Base-by-base conservation (phyloP, 768 basidiomycete genomes). In the Nidularia pulvinata region DNA sequence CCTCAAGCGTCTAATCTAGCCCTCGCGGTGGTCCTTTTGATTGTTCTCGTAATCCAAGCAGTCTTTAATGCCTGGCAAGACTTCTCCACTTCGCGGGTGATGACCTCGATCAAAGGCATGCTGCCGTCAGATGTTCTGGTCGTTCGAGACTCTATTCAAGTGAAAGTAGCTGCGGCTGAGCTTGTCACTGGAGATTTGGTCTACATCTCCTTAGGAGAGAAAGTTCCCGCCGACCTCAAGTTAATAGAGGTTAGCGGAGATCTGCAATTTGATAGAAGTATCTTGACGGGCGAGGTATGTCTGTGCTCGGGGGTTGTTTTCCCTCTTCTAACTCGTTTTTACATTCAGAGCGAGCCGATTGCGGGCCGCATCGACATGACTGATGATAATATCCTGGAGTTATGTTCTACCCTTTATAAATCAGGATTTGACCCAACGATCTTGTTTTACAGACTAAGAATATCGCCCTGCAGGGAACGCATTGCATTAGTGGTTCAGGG, bases 101-200 rank as follows among this genome's bases (percentile, higher is more conserved):
- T 86, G 82, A 71, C 78, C 1, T 84, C 83, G 5, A 86, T 86
- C 59, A 80, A 83, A 60, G 79, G 80, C 56, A 84, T 89, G 63
- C 78, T 89, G 1, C 84, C 86, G 0, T 80, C 84, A 34, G 82
- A 84, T 53, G 81, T 86, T 36, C 72, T 85, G 44, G 81, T 88
- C 37, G 75, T 84, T 39, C 78, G 86, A 6, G 82, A 88, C 61
- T 71, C 57, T 60, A 65, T 65, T 16, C 69, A 70, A 46, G 64
- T 60, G 14, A 82, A 75, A 47, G 69, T 84, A 0, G 73, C 83
- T 10, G 85, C 85, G 7, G 78, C 81, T 53, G 78, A 84, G 43
- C 79, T 88, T 37, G 84, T 89, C 6, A 80, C 82, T 0, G 89
- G 88, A 11, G 89, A 91, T 60, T 64, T 91, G 32, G 79, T 89